Conservation (phyloP, 306 rosid genomes). For the Hippophae rhamnoides region DNA sequence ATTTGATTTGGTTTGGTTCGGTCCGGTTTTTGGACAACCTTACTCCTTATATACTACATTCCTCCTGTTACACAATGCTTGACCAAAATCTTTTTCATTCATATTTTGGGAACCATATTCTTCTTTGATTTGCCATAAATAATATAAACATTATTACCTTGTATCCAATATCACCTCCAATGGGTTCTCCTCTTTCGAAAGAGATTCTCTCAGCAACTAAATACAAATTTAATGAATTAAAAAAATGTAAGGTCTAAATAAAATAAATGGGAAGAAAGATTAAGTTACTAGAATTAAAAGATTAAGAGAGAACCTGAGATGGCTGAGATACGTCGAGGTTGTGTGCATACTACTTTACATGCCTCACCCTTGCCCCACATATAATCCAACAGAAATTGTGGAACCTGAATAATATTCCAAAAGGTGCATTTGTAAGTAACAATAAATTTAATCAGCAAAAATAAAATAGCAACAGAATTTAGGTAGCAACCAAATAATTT, state of each 20-base stretch:
- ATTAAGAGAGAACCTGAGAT: conserved; percentile 51
- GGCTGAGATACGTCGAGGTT: conserved; percentile 95
- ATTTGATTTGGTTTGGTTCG: too few relatives aligned
- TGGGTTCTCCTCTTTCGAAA: conserved; percentile 65
- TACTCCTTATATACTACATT: too few relatives aligned
- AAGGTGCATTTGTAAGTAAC: conserved; percentile 9
- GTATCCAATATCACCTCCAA: conserved; percentile 78
- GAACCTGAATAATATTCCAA: conserved; percentile 54
- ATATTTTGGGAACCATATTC: too few relatives aligned
- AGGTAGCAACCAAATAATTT: neutral
- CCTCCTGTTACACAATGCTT: too few relatives aligned
- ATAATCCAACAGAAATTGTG: conserved; percentile 81
- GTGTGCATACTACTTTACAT: conserved; percentile 85
- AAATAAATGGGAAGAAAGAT: neutral
- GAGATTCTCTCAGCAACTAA: conserved; percentile 89
- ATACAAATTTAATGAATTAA: conserved; percentile 14
- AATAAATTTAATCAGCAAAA: neutral
- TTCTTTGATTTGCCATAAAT: too few relatives aligned
- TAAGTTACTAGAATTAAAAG: conserved; percentile 5
- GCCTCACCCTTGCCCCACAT: conserved; percentile 76
- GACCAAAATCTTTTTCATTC: too few relatives aligned
- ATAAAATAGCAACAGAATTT: too few relatives aligned
- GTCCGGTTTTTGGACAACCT: too few relatives aligned
- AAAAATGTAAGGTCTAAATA: conserved; percentile 2
- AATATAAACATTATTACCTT: conserved; percentile 44